A percentile compares a stretch with the other conserved stretches of the same genome.
phyloP scores from a whole-genome alignment of 106 monocot genomes.

The Apostasia ramifera region DNA sequence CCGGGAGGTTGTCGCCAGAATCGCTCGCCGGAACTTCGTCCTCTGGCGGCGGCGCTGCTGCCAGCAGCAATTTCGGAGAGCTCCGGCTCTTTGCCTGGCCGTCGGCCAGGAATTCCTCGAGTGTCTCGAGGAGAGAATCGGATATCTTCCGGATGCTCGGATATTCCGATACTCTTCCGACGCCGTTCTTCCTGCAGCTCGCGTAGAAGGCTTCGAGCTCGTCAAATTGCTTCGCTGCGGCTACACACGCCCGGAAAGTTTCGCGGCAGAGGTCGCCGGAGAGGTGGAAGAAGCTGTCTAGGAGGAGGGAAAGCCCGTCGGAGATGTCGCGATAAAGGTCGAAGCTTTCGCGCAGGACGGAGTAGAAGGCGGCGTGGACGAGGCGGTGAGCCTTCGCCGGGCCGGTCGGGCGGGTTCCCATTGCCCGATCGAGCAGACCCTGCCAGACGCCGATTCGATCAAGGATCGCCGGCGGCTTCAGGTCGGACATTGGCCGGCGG shows the following conservation, averaged over 20 bases:
- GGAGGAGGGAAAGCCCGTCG: slow-evolving; percentile 11
- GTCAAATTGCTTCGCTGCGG: slow-evolving; percentile 14
- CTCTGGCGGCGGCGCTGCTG: neutral
- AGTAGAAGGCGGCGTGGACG: slow-evolving; percentile 10
- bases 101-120: slow-evolving; percentile 26
- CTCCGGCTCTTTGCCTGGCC: neutral
- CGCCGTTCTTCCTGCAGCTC: slow-evolving; percentile 27
- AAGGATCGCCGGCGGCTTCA: slow-evolving; percentile 8
- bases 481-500: neutral
- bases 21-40: neutral
- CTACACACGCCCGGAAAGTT: slow-evolving; percentile 5
- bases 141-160: slow-evolving; percentile 51
- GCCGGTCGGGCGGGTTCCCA: slow-evolving; percentile 26
- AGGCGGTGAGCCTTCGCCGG: slow-evolving; percentile 8
- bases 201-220: slow-evolving; percentile 16
- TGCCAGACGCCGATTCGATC: slow-evolving; percentile 14
- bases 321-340: slow-evolving; percentile 18
- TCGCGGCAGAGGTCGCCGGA: neutral
- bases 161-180: slow-evolving; percentile 37
- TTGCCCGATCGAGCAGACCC: slow-evolving; percentile 16
- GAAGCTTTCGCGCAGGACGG: slow-evolving; percentile 17
- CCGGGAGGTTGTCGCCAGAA: neutral
- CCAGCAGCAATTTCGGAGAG: slow-evolving; percentile 11
- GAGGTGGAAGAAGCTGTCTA: slow-evolving; percentile 20
- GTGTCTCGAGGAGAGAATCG: slow-evolving; percentile 18